Percentiles rank a stretch among this genome's conserved stretches.
Evolutionary conservation across 148 eudicot species (phyloP).

Genomic region (Rhododendron mucronatum): DNA sequence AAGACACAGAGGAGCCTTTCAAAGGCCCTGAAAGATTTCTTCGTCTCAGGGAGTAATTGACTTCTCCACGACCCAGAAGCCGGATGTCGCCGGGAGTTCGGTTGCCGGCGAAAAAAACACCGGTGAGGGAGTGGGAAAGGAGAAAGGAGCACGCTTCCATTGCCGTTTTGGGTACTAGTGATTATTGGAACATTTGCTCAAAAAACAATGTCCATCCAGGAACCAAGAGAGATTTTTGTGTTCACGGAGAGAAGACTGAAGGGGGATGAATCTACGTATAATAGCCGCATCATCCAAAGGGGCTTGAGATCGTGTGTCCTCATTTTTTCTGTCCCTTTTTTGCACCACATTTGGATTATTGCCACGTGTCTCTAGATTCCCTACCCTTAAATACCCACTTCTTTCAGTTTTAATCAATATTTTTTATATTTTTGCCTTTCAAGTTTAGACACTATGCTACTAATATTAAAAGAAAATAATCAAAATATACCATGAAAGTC

Average conservation of each 20-base stretch:
- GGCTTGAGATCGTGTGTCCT: neutral
- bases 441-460: too few species aligned
- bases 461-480: too few species aligned
- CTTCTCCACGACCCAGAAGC: conserved; percentile 13
- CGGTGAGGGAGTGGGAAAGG: conserved; percentile 10
- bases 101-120: conserved; percentile 12
- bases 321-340: neutral
- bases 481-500: too few species aligned
- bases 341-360: neutral
- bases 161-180: neutral
- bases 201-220: neutral
- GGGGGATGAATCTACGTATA: neutral
- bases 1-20: conserved; percentile 23
- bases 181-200: neutral
- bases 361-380: neutral
- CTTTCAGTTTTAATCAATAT: too few species aligned
- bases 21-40: conserved; percentile 6
- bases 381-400: too few species aligned
- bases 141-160: neutral
- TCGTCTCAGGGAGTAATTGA: neutral
- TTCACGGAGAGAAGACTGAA: neutral
- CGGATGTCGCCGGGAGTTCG: conserved; percentile 13
- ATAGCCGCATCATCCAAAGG: neutral
- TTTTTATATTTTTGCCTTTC: too few species aligned
- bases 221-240: neutral